phyloP scores from a whole-genome alignment of 768 basidiomycete genomes.

The Mycena epipterygia region DNA sequence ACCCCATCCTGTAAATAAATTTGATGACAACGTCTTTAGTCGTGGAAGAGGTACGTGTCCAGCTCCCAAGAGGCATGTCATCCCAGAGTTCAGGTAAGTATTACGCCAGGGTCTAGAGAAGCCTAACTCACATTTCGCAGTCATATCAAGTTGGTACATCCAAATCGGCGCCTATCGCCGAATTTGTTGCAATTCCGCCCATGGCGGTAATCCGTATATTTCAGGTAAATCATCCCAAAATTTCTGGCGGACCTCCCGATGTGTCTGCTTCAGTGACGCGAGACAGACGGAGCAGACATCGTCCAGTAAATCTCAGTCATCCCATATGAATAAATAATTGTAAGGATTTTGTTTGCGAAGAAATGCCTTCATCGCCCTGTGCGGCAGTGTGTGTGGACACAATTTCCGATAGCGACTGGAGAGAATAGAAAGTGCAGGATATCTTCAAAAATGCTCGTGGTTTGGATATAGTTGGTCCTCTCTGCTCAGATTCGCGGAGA shows the following conservation, averaged over 20 bases:
- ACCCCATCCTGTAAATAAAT: no score
- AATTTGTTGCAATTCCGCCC: background rate
- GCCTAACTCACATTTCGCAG: no score
- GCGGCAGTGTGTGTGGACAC: background rate
- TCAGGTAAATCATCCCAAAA: slow-evolving; percentile 2
- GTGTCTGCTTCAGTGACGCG: background rate
- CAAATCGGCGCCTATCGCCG: background rate
- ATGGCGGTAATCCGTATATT: slow-evolving; percentile 6
- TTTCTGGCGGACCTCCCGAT: background rate
- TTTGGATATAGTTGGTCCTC: slow-evolving; percentile 1
- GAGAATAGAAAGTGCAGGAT: background rate
- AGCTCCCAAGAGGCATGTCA: no score
- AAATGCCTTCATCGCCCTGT: background rate
- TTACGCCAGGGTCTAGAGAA: no score
- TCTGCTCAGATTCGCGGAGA: background rate
- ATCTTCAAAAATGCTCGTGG: background rate
- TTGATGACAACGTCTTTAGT: no score
- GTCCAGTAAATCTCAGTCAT: background rate
- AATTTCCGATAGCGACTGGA: background rate
- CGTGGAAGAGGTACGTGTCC: no score
- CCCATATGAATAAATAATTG: background rate
- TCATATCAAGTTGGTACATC: background rate
- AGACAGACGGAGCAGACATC: background rate
- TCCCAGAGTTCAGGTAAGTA: no score
- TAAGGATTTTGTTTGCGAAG: background rate